Percentiles rank a stretch among this genome's conserved stretches.
These are phyloP conservation scores for Cytospora paraplurivora DNA, from an alignment of 2,329 filamentous ascomycete species.

Conservation along the genomic window DNA sequence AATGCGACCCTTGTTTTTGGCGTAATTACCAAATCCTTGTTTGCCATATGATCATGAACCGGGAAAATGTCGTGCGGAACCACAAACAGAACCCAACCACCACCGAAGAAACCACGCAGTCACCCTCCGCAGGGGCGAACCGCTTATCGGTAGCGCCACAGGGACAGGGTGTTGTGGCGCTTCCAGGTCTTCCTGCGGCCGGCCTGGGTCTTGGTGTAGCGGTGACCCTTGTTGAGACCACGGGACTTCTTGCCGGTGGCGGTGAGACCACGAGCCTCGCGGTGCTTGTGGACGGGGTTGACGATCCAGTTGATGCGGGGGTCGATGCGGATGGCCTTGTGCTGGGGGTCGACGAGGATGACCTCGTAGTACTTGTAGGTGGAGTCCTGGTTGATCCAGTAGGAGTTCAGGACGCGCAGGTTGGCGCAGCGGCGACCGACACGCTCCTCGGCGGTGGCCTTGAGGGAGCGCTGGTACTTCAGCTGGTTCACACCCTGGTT, in stretches of 20 bases:
- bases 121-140: slow-evolving; percentile 26
- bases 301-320: slow-evolving; percentile 99
- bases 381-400: slow-evolving; percentile 99
- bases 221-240: slow-evolving; percentile 98
- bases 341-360: slow-evolving; percentile 99
- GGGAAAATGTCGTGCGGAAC: slow-evolving; percentile 22
- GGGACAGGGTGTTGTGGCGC: slow-evolving; percentile 98
- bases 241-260: slow-evolving; percentile 99
- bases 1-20: slow-evolving; percentile 24
- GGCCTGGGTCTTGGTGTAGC: slow-evolving; percentile 97
- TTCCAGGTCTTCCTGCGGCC: slow-evolving; percentile 99
- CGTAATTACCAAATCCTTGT: slow-evolving; percentile 16
- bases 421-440: slow-evolving; percentile 99
- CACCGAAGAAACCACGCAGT: slow-evolving; percentile 7
- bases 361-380: slow-evolving; percentile 99
- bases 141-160: slow-evolving; percentile 93
- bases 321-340: slow-evolving; percentile 99
- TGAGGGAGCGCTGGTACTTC: slow-evolving; percentile 99
- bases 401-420: slow-evolving; percentile 98
- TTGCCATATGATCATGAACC: slow-evolving; percentile 22
- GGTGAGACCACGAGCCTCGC: slow-evolving; percentile 95
- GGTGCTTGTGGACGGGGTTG: slow-evolving; percentile 99
- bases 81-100: slow-evolving; percentile 16
- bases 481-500: slow-evolving; percentile 99
- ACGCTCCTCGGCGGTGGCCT: slow-evolving; percentile 98